Conservation (phyloP, 2,329 filamentous ascomycete species). For the Ambrosiella beaveri region DNA sequence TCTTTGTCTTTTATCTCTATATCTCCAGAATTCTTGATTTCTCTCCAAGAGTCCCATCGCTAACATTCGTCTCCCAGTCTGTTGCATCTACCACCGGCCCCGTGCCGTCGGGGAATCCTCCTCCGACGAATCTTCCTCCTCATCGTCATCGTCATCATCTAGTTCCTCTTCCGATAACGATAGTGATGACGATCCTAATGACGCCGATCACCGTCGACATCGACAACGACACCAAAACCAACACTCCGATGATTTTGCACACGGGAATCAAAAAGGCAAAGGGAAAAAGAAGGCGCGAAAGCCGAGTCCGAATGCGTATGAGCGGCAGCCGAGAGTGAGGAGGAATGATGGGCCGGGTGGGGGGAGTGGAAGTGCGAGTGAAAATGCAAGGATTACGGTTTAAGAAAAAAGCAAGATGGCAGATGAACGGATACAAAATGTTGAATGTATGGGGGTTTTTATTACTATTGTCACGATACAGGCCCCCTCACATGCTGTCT, state of each 20-base stretch:
- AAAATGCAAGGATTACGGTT: neutral
- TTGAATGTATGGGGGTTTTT: neutral
- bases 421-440: neutral
- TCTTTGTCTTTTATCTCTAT: neutral
- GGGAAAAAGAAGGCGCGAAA: constrained; percentile 21
- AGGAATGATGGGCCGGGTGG: neutral
- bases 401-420: neutral
- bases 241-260: constrained; percentile 12
- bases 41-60: no score
- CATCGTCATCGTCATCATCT: constrained; percentile 28
- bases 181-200: constrained; percentile 16
- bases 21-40: neutral
- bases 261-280: constrained; percentile 21
- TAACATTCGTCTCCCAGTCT: constrained; percentile 41
- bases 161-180: constrained; percentile 27
- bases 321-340: constrained; percentile 38
- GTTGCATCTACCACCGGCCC: constrained; percentile 92
- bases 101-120: constrained; percentile 70
- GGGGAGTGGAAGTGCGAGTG: neutral
- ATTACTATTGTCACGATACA: neutral
- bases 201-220: constrained; percentile 17
- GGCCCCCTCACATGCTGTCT: no score
- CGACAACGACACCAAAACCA: constrained; percentile 13
- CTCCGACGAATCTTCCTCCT: constrained; percentile 32
- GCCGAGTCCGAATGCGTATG: constrained; percentile 67